Evolutionary conservation across 208 protist genomes (phyloP).

Genomic region (Trypanosoma cruzi): DNA sequence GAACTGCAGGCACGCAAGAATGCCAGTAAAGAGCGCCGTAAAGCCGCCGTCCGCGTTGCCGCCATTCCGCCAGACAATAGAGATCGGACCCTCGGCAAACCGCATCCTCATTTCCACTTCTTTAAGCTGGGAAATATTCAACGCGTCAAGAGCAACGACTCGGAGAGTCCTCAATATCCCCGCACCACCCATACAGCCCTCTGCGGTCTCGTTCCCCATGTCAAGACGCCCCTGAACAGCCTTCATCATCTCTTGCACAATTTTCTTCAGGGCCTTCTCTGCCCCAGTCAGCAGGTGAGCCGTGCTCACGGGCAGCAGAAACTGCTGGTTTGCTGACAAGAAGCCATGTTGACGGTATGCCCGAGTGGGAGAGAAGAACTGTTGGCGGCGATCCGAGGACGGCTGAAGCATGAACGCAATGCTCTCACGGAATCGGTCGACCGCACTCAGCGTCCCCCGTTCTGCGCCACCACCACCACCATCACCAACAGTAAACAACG

Average conservation of each 20-base stretch:
- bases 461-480: constrained; percentile 2
- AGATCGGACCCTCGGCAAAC: constrained; percentile 18
- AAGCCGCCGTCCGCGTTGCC: constrained; percentile 3
- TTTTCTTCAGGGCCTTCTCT: not conserved
- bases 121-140: constrained; percentile 9
- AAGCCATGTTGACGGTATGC: constrained; percentile 2
- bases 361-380: not conserved
- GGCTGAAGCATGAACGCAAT: constrained; percentile 5
- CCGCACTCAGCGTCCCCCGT: not conserved
- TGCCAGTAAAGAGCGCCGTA: not conserved
- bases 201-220: not conserved
- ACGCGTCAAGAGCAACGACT: constrained; percentile 10
- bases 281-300: constrained; percentile 4
- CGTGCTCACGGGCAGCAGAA: constrained; percentile 12
- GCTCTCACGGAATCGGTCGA: constrained; percentile 13
- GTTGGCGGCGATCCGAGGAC: not conserved
- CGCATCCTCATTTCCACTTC: constrained; percentile 20
- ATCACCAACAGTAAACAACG: not conserved
- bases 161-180: not conserved
- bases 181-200: not conserved
- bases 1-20: constrained; percentile 15
- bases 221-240: constrained; percentile 1
- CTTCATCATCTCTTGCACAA: not conserved
- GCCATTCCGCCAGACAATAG: constrained; percentile 7
- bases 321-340: constrained; percentile 3